These are phyloP conservation scores for Tolypocladium pustulatum DNA, from an alignment of 2,329 filamentous ascomycete species.

Conservation along the genomic window DNA sequence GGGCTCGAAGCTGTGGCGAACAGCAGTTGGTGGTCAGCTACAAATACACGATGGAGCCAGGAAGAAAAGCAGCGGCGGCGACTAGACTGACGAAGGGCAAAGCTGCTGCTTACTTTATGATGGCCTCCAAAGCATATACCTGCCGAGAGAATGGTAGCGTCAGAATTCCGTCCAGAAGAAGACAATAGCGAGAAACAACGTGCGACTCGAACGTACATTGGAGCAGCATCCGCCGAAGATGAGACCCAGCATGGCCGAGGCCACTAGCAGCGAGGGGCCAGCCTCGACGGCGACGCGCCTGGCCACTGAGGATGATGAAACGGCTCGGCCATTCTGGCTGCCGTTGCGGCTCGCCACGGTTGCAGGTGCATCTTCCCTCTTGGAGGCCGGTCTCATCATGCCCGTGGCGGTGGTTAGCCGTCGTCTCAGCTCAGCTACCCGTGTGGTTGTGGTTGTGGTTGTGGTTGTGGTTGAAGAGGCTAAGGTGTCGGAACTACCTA, in stretches of 20 bases:
- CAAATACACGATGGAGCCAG: no score
- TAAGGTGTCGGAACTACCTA: not conserved
- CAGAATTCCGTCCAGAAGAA: not conserved
- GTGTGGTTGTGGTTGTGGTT: not conserved
- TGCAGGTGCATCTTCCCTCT: not conserved
- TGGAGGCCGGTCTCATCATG: not conserved
- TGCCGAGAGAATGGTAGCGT: constrained; percentile 27
- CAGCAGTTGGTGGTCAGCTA: constrained; percentile 7
- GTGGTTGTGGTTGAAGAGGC: not conserved
- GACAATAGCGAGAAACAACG: not conserved
- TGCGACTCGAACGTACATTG: constrained; percentile 50
- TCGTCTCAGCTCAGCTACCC: not conserved
- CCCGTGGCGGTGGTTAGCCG: not conserved
- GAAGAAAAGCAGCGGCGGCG: not conserved
- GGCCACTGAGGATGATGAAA: not conserved
- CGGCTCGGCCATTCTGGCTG: not conserved
- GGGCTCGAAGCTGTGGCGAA: constrained; percentile 57
- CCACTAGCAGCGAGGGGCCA: constrained; percentile 35
- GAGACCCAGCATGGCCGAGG: constrained; percentile 61
- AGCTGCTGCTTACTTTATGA: constrained; percentile 64
- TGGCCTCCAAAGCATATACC: constrained; percentile 93
- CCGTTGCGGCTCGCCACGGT: not conserved
- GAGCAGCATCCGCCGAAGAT: constrained; percentile 96
- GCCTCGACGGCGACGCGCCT: not conserved
- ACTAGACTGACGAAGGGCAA: not conserved